Evolutionary conservation across 208 protist genomes (phyloP).

Genomic region (Leishmania major): DNA sequence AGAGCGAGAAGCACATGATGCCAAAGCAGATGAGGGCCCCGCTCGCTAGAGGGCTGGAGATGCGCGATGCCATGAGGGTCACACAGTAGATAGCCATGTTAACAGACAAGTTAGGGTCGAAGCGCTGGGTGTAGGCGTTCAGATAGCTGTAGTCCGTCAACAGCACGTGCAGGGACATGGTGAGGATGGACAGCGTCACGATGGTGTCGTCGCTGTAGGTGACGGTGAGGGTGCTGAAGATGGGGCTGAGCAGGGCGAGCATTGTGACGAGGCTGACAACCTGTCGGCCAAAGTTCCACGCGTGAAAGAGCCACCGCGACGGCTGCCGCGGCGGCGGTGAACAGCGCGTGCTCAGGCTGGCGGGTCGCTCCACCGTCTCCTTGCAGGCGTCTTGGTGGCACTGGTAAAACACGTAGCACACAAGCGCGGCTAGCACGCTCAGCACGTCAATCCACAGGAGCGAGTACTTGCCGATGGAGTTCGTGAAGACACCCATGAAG

Average conservation of each 20-base stretch:
- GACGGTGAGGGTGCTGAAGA: conserved; percentile 83
- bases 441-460: conserved; percentile 68
- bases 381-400: conserved; percentile 24
- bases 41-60: conserved; percentile 61
- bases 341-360: conserved; percentile 24
- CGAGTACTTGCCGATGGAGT: conserved; percentile 34
- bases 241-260: conserved; percentile 77
- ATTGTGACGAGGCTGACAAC: conserved; percentile 58
- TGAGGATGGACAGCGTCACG: conserved; percentile 76
- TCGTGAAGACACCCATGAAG: conserved; percentile 63
- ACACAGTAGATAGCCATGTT: conserved; percentile 86
- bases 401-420: conserved; percentile 32
- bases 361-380: conserved; percentile 20
- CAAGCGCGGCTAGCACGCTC: conserved; percentile 24
- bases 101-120: conserved; percentile 68
- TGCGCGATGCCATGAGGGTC: conserved; percentile 87
- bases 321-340: conserved; percentile 13
- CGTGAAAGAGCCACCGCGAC: conserved; percentile 38
- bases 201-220: conserved; percentile 92
- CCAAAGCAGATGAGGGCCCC: conserved; percentile 85
- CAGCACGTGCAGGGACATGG: conserved; percentile 81
- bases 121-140: conserved; percentile 71
- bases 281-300: conserved; percentile 52
- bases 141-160: conserved; percentile 89
- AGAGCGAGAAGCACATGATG: conserved; percentile 84